These are phyloP conservation scores for Aspergillus udagawae DNA, from an alignment of 2,329 filamentous ascomycete species.

Conservation along the genomic window DNA sequence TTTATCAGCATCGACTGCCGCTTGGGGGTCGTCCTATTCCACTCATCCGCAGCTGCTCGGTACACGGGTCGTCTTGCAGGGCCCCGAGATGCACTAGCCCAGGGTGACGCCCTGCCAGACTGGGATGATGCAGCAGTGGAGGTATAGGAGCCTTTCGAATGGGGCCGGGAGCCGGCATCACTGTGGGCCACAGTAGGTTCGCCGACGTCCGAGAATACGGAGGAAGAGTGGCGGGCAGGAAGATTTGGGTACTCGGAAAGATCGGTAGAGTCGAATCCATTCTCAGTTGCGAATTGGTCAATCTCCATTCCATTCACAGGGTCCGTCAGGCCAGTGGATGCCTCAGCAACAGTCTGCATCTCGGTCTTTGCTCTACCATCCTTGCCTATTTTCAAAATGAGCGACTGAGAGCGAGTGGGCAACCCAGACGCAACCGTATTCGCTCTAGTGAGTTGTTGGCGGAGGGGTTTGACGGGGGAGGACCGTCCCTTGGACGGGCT, in stretches of 20 bases:
- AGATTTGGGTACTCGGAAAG: constrained; percentile 37
- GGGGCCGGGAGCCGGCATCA: constrained; percentile 35
- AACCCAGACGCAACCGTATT: constrained; percentile 28
- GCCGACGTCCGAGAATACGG: constrained; percentile 33
- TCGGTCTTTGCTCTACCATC: constrained; percentile 47
- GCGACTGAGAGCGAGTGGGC: constrained; percentile 36
- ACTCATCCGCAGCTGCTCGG: constrained; percentile 22
- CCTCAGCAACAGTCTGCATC: constrained; percentile 35
- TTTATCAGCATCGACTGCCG: constrained; percentile 28
- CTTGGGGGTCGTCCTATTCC: constrained; percentile 33
- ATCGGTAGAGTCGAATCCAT: constrained; percentile 39
- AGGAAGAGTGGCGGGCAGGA: constrained; percentile 38
- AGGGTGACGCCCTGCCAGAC: constrained; percentile 40
- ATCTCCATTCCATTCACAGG: constrained; percentile 36
- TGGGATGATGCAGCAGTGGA: constrained; percentile 39
- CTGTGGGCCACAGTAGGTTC: constrained; percentile 28
- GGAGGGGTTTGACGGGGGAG: constrained; percentile 39
- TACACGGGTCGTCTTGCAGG: constrained; percentile 21
- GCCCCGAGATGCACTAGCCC: constrained; percentile 33
- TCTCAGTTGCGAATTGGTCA: constrained; percentile 42
- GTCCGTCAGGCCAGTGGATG: constrained; percentile 32
- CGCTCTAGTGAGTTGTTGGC: constrained; percentile 29
- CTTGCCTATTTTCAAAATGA: constrained; percentile 46
- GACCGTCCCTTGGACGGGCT: constrained; percentile 41
- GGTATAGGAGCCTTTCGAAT: constrained; percentile 43